A percentile compares a stretch with the other conserved stretches of the same genome.
phyloP scores from a whole-genome alignment of 176 grass and related monocot species.

The Carex myosuroides region DNA sequence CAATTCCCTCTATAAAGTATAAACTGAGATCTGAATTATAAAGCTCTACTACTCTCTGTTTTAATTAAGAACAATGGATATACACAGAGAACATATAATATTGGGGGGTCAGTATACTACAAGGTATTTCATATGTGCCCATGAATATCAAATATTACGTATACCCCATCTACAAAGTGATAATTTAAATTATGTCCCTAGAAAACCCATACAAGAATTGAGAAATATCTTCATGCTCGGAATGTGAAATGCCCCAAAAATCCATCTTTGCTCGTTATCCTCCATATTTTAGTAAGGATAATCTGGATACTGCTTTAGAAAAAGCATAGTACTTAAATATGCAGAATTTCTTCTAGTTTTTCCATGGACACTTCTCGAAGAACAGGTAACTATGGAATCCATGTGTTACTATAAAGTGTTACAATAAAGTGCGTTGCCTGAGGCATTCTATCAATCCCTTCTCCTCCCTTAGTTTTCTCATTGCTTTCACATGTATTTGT shows the following conservation, averaged over 20 bases:
- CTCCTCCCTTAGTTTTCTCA: constrained; percentile 27
- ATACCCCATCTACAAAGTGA: not conserved
- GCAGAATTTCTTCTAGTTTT: not conserved
- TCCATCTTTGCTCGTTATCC: not conserved
- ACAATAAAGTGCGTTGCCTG: not conserved
- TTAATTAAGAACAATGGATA: not conserved
- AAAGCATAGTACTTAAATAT: not conserved
- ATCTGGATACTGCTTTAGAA: not conserved
- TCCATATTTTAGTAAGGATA: not conserved
- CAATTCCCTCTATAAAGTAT: not conserved
- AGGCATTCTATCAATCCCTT: constrained; percentile 24
- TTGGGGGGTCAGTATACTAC: not conserved
- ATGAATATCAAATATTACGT: not conserved
- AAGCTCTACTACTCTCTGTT: not conserved
- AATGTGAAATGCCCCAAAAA: not conserved
- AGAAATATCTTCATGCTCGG: not conserved
- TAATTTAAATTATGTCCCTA: not conserved
- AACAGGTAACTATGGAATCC: not conserved
- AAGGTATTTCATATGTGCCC: not conserved
- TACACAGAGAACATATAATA: not conserved
- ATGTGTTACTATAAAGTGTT: constrained; percentile 9
- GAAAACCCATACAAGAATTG: not conserved
- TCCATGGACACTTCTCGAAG: not conserved
- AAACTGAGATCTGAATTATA: not conserved
- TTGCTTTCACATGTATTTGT: constrained; percentile 13